Base-by-base conservation (phyloP, 1,284 basidiomycete species). In the Ganoderma boninense region DNA sequence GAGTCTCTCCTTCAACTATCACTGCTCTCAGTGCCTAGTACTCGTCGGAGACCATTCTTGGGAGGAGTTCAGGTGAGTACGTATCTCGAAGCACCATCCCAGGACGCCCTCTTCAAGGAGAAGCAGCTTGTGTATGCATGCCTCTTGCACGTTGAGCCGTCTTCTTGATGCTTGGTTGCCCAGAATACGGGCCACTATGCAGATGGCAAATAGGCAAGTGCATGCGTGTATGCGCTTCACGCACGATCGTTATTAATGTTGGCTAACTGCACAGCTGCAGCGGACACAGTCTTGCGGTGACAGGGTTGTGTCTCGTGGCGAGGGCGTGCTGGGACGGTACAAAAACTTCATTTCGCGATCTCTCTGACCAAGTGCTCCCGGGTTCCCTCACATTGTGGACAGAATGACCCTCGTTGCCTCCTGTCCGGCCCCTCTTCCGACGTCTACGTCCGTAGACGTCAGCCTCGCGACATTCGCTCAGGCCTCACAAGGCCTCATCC, bases 391-490 rank as follows among this genome's bases (percentile, higher is more conserved):
- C n/a, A 43, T n/a, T 62, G 38, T 57, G 40, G 40, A 35, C 18
- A 32, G 8, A 7, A 65, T 65, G 64, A 56, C 64, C 20, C 16
- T 62, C 4, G 35, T 57, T 57, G 62, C 54, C 6, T 57, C 38
- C 40, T 38, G 44, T 26, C n/a, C 29, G 35, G 26, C 49, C 44
- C 26, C n/a, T 46, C 63, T 13, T 54, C 64, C 40, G 11, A 57
- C 13, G 46, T 11, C 46, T 14, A 26, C 23, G 38, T 5, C 26
- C 42, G n/a, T 52, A 26, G 40, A 43, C n/a, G 64, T 46, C 26
- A 26, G 35, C 18, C 23, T 18, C 13, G 40, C 43, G 26, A 20
- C 23, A 6, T 65, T 65, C 10, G 44, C 64, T 11, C 38, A 40
- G 18, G 64, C 59, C 64, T 43, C 54, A 5, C 23, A 65, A 57